These are phyloP conservation scores for Aciculosporium take DNA, from an alignment of 2,329 filamentous ascomycete species.

Conservation along the genomic window DNA sequence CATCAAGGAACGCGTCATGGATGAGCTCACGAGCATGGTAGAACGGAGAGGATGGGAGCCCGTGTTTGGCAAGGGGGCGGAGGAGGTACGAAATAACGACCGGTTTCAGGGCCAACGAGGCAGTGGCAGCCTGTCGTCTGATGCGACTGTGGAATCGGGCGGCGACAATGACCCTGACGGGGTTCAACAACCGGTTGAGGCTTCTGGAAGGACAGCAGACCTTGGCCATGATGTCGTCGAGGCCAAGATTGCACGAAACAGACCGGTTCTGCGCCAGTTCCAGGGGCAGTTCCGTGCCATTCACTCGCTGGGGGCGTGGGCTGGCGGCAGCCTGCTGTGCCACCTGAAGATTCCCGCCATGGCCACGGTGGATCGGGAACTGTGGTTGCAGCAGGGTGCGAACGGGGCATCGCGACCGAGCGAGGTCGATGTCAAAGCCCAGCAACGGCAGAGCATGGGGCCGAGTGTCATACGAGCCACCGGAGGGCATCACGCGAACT, in stretches of 20 bases:
- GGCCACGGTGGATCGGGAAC: conserved; percentile 56
- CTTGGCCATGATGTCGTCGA: conserved; percentile 20
- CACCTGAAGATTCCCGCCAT: conserved; percentile 55
- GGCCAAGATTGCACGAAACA: conserved; percentile 22
- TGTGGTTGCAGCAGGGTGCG: conserved; percentile 54
- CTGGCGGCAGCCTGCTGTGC: conserved; percentile 55
- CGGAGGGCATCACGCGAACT: conserved; percentile 31
- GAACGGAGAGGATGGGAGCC: conserved; percentile 61
- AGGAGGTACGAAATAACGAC: conserved; percentile 33
- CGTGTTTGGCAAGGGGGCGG: conserved; percentile 55
- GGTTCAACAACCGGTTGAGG: conserved; percentile 10
- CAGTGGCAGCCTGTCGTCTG: conserved; percentile 10
- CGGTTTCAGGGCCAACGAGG: conserved; percentile 21
- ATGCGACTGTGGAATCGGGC: conserved; percentile 11
- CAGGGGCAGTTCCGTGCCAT: conserved; percentile 50
- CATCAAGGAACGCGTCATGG: conserved; percentile 59
- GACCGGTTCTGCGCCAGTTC: conserved; percentile 25
- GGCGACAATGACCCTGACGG: conserved; percentile 13
- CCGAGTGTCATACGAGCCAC: conserved; percentile 28
- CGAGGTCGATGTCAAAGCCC: conserved; percentile 44
- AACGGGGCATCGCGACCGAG: conserved; percentile 43
- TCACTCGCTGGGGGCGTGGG: conserved; percentile 59
- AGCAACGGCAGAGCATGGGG: conserved; percentile 51
- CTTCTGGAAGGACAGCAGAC: conserved; percentile 13
- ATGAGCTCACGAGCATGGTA: conserved; percentile 57